Evolutionary conservation across 1,139 yeast species (phyloP).

Genomic region (Saccharomycopsis hybrid): DNA sequence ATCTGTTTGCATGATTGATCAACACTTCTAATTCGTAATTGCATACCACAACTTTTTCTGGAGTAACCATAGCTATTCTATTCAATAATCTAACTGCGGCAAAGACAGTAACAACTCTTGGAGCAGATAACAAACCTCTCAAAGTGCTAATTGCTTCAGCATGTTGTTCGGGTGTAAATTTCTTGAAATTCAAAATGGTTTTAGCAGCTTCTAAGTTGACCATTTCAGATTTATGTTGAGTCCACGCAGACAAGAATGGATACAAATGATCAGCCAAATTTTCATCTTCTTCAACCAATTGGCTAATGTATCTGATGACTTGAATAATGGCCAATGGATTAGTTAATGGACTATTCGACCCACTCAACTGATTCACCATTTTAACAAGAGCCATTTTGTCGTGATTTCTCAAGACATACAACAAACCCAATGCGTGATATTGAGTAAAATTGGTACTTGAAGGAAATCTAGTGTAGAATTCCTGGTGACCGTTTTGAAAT

Average conservation of each 20-base stretch:
- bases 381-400: conserved; percentile 94
- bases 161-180: conserved; percentile 57
- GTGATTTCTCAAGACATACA: conserved; percentile 82
- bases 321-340: conserved; percentile 78
- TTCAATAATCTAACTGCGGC: conserved; percentile 90
- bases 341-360: conserved; percentile 50
- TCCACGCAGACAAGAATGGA: conserved; percentile 63
- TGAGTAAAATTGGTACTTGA: conserved; percentile 78
- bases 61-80: conserved; percentile 73
- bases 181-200: conserved; percentile 56
- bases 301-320: conserved; percentile 75
- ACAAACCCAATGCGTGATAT: conserved; percentile 89
- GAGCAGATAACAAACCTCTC: conserved; percentile 75
- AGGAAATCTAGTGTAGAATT: conserved; percentile 42
- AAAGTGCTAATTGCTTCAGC: conserved; percentile 62
- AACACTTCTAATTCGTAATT: conserved; percentile 79
- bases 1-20: conserved; percentile 82
- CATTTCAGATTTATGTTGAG: conserved; percentile 80
- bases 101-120: conserved; percentile 84
- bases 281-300: conserved; percentile 52
- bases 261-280: conserved; percentile 42
- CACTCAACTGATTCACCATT: conserved; percentile 72
- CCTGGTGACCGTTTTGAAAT: conserved; percentile 30
- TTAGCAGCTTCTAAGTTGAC: conserved; percentile 94
- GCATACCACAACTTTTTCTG: conserved; percentile 71